These are phyloP conservation scores for Phytophthora cajani DNA, from an alignment of 352 stramenopile genomes.

Conservation along the genomic window DNA sequence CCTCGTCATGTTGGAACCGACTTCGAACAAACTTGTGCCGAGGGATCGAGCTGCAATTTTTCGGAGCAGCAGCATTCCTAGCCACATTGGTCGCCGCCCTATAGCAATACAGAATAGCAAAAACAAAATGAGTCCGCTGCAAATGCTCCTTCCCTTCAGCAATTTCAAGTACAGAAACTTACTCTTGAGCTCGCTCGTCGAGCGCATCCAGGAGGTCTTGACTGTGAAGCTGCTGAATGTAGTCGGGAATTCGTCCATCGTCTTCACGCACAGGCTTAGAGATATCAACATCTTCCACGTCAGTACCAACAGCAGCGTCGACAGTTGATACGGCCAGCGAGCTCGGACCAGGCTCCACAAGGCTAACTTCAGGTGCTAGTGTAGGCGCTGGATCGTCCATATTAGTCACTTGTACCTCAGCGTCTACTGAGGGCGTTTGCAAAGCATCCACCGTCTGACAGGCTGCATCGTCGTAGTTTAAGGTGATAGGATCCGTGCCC, in stretches of 20 bases:
- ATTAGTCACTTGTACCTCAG: conserved; percentile 11
- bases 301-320: not conserved
- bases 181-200: conserved; percentile 45
- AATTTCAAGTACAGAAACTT: conserved; percentile 1
- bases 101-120: conserved; percentile 11
- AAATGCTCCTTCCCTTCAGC: not conserved
- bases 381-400: not conserved
- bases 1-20: conserved; percentile 57
- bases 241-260: conserved; percentile 25
- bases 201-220: conserved; percentile 37
- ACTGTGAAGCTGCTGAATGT: conserved; percentile 36
- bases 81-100: conserved; percentile 28
- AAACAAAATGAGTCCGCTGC: conserved; percentile 1
- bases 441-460: conserved; percentile 28
- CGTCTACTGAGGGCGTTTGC: conserved; percentile 8
- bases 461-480: conserved; percentile 20
- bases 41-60: conserved; percentile 46
- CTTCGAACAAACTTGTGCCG: conserved; percentile 57
- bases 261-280: not conserved
- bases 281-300: not conserved
- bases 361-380: not conserved
- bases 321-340: conserved; percentile 9
- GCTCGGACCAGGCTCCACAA: not conserved
- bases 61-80: conserved; percentile 6
- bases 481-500: conserved; percentile 27